Conservation (phyloP, 495 filamentous ascomycete species). For the Beverwykella pulmonaria region DNA sequence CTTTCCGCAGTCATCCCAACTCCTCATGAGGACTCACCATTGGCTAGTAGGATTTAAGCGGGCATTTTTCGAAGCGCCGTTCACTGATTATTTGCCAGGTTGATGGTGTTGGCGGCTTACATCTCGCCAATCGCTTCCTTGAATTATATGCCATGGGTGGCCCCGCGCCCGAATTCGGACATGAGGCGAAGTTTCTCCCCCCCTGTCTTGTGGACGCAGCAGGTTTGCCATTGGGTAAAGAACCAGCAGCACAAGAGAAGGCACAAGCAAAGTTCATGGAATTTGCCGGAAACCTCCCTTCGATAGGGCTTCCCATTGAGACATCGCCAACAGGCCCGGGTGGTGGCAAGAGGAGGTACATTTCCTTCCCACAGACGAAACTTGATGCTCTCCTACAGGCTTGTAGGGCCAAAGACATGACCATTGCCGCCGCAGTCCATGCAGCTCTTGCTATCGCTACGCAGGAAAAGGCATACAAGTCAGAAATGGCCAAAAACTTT, state of each 20-base stretch:
- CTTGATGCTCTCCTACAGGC: conserved; percentile 4
- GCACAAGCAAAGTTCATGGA: conserved; percentile 10
- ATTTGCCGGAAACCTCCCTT: conserved; percentile 9
- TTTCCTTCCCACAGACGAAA: neutral
- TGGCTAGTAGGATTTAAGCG: neutral
- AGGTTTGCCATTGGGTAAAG: neutral
- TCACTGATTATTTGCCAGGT: neutral
- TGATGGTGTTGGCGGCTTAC: conserved; percentile 11
- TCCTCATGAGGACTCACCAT: conserved; percentile 11
- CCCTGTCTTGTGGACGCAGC: no score
- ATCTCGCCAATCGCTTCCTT: conserved; percentile 13
- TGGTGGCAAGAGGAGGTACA: neutral
- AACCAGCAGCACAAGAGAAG: neutral
- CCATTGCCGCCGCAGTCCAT: conserved; percentile 11
- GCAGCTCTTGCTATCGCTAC: conserved; percentile 4
- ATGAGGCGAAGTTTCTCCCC: neutral
- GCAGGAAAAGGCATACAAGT: conserved; percentile 12
- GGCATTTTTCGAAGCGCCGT: no score
- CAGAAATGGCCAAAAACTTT: conserved; percentile 9
- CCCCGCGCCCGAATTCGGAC: conserved; percentile 1
- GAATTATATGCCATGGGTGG: conserved; percentile 7
- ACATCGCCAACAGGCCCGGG: conserved; percentile 3
- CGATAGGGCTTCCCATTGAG: conserved; percentile 5
- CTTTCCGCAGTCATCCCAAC: conserved; percentile 6
- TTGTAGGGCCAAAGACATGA: conserved; percentile 6